Base-by-base conservation (phyloP, 495 filamentous ascomycete species). In the Niebla homalea region DNA sequence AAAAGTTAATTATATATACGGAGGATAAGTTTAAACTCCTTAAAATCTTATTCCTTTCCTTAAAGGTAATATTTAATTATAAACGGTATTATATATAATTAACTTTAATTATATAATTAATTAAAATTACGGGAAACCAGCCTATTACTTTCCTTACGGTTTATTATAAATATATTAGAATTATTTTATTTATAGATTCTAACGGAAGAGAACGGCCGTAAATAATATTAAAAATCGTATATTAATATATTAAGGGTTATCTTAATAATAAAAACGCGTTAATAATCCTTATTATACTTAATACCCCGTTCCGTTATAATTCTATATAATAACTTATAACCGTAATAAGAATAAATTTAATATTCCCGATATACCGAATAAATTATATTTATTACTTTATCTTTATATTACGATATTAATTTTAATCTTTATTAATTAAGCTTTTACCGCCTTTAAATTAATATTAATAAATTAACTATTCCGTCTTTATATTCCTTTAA, bases 181-280 rank as follows among this genome's bases (percentile, higher is more conserved):
- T 53, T 14, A 48, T 21, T n/a, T 43, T 53, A 20, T 11, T 53
- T 7, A 10, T 14, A n/a, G 43, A 43, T 19, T 38, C 36, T 25
- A 2, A 36, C 3, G 15, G 43, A 2, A 36, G 51, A 43, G 37
- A 53, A 25, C 14, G 22, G 19, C 37, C 36, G 7, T 18, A 16
- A 53, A 20, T 48, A 23, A 19, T 53, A 16, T 25, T 53, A 1
- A 5, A 48, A 14, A 53, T 53, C 44, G 29, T 36, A 19, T 47
- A 22, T n/a, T 21, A 48, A 10, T 23, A 53, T 36, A 53, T 32
- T 15, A 53, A 53, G 36, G 37, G 44, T 38, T 53, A 53, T 26
- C 36, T 53, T 1, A 23, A 12, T 14, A 21, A 53, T 18, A 48
- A 53, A 43, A 21, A 53, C 19, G 22, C 37, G 43, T 53, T 29